Evolutionary conservation across 2,329 filamentous ascomycete genomes (phyloP).

Genomic region (Metarhizium anisopliae): DNA sequence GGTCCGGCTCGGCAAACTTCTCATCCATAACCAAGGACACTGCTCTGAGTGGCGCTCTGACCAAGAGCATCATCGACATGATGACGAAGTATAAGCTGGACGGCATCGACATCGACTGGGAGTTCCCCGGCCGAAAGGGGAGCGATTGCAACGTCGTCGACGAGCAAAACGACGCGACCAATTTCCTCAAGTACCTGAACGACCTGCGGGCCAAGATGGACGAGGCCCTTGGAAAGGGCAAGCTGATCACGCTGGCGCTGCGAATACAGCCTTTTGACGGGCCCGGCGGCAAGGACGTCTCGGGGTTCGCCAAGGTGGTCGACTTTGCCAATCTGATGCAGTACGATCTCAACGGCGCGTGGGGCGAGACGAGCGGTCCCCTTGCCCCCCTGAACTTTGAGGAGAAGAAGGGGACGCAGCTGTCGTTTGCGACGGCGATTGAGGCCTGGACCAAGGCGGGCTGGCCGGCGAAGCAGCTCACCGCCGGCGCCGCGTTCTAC

Average conservation of each 20-base stretch:
- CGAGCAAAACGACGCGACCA: background rate
- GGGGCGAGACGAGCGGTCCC: slow-evolving; percentile 3
- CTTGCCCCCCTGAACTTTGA: slow-evolving; percentile 6
- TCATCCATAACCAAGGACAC: slow-evolving; percentile 1
- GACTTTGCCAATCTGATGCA: slow-evolving; percentile 2
- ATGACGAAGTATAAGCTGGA: slow-evolving; percentile 1
- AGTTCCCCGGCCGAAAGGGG: slow-evolving; percentile 1
- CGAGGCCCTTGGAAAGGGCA: background rate
- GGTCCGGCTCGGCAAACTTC: slow-evolving; percentile 4
- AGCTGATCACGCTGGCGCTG: background rate
- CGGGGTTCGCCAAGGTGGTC: background rate
- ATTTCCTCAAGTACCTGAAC: background rate
- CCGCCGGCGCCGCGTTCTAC: slow-evolving; percentile 6
- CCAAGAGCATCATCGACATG: background rate
- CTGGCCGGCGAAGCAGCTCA: slow-evolving; percentile 5
- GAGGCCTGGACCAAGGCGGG: slow-evolving; percentile 4
- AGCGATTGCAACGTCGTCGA: background rate
- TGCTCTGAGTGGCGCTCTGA: background rate
- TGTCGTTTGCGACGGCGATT: slow-evolving; percentile 4
- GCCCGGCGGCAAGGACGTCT: background rate
- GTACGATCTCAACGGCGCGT: slow-evolving; percentile 8
- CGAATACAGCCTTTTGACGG: background rate
- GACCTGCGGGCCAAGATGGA: background rate
- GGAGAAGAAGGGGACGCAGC: slow-evolving; percentile 1
- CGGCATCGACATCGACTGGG: slow-evolving; percentile 4